phyloP scores from a whole-genome alignment of 208 protist species.

The Trypanosoma grayi region DNA sequence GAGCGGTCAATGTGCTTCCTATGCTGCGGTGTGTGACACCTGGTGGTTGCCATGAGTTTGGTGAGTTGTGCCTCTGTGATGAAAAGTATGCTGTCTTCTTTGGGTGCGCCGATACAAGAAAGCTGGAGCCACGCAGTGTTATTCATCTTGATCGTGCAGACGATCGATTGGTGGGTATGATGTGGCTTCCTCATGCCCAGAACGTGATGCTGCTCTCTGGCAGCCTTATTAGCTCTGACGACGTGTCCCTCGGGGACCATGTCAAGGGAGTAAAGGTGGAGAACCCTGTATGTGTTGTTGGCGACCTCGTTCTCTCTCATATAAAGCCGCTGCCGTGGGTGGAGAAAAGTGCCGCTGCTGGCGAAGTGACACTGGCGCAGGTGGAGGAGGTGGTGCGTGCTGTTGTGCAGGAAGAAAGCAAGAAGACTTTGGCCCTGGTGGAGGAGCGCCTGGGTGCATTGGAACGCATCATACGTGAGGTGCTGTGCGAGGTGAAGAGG shows the following conservation, averaged over 20 bases:
- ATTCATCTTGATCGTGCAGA: not conserved
- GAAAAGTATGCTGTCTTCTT: conserved; percentile 13
- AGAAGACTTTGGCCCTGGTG: conserved; percentile 9
- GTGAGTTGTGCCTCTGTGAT: conserved; percentile 20
- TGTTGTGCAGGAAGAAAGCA: conserved; percentile 27
- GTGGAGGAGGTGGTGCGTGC: conserved; percentile 18
- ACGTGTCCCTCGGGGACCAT: not conserved
- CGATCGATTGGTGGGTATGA: conserved; percentile 5
- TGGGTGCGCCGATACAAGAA: not conserved
- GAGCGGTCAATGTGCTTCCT: conserved; percentile 1
- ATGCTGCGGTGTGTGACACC: not conserved
- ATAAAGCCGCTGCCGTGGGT: conserved; percentile 4
- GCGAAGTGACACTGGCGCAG: not conserved
- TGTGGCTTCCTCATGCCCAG: not conserved
- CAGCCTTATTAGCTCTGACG: not conserved
- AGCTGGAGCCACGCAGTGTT: conserved; percentile 7
- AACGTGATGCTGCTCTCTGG: conserved; percentile 17
- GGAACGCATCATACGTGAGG: conserved; percentile 17
- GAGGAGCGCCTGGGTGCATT: conserved; percentile 22
- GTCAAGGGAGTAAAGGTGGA: not conserved
- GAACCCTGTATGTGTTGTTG: not conserved
- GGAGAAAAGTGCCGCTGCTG: not conserved
- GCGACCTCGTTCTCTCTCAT: conserved; percentile 9
- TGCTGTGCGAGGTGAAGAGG: not conserved
- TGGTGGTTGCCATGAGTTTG: not conserved